Evolutionary conservation across 352 stramenopile species (phyloP).

Genomic region (Globisporangium carolinianum): DNA sequence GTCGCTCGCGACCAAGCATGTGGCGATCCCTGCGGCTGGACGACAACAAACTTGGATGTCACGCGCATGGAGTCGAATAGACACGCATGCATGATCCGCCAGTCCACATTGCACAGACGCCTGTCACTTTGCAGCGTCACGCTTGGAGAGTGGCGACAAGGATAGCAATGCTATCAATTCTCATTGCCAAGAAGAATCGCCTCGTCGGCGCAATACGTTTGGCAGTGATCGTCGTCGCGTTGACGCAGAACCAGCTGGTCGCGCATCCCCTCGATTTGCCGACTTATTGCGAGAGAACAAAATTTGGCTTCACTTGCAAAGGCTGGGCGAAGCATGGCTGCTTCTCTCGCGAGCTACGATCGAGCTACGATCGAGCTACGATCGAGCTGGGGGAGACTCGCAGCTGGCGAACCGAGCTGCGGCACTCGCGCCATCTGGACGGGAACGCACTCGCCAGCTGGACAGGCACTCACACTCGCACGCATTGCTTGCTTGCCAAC

Average conservation of each 20-base stretch:
- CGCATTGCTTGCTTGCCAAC: background rate
- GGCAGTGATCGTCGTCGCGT: too few species aligned
- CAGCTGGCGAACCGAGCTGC: background rate
- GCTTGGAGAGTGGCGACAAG: too few species aligned
- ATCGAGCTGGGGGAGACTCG: background rate
- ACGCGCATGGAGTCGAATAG: too few species aligned
- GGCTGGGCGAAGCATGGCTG: background rate
- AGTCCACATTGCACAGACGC: too few species aligned
- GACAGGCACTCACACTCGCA: background rate
- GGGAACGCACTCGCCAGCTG: background rate
- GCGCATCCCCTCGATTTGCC: background rate
- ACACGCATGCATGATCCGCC: too few species aligned
- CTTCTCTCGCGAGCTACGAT: background rate
- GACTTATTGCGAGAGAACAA: background rate
- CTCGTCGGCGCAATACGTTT: too few species aligned
- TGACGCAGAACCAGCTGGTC: background rate
- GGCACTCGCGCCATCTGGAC: background rate
- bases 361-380: background rate
- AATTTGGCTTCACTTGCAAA: slow-evolving; percentile 1
- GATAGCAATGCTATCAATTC: too few species aligned
- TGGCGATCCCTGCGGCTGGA: too few species aligned
- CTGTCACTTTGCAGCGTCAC: too few species aligned
- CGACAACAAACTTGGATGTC: too few species aligned
- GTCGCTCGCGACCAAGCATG: too few species aligned
- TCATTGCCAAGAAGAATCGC: too few species aligned